Conservation (phyloP, 257 asterid genomes). For the Penstemon barbatus region DNA sequence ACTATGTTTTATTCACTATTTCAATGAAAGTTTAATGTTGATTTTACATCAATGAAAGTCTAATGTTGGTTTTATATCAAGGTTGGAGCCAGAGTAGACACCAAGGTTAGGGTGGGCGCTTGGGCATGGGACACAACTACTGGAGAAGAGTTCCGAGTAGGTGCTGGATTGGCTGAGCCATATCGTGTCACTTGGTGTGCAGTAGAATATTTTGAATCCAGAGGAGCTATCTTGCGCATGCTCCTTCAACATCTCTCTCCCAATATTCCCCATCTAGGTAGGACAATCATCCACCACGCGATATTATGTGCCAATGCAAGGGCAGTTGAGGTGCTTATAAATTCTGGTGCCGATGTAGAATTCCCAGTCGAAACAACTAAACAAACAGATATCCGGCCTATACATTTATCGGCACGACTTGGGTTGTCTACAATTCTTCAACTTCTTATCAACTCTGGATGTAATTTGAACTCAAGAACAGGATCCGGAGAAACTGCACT, state of each 20-base stretch:
- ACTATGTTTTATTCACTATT: background rate
- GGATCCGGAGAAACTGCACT: slow-evolving; percentile 61
- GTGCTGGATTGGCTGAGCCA: slow-evolving; percentile 82
- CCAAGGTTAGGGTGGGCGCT: slow-evolving; percentile 66
- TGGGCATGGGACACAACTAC: slow-evolving; percentile 74
- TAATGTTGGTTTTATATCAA: slow-evolving; percentile 17
- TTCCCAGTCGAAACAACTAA: slow-evolving; percentile 41
- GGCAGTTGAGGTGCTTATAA: slow-evolving; percentile 55
- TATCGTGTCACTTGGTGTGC: slow-evolving; percentile 75
- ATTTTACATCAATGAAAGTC: background rate
- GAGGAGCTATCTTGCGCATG: slow-evolving; percentile 56
- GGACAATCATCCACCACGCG: slow-evolving; percentile 67
- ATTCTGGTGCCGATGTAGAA: slow-evolving; percentile 53
- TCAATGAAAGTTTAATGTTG: background rate
- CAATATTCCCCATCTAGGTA: slow-evolving; percentile 57
- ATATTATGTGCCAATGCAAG: slow-evolving; percentile 55
- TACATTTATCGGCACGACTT: slow-evolving; percentile 58
- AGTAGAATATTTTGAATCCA: slow-evolving; percentile 69
- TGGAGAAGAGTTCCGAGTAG: slow-evolving; percentile 77
- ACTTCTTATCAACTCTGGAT: slow-evolving; percentile 48
- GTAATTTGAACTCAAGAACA: slow-evolving; percentile 51
- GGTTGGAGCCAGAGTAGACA: slow-evolving; percentile 66
- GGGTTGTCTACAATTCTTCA: slow-evolving; percentile 43
- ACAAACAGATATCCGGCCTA: slow-evolving; percentile 34
- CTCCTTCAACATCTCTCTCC: slow-evolving; percentile 63